A percentile compares a stretch with the other conserved stretches of the same genome.
Conservation (phyloP, 345 rosid genomes). For the Toxicodendron radicans region DNA sequence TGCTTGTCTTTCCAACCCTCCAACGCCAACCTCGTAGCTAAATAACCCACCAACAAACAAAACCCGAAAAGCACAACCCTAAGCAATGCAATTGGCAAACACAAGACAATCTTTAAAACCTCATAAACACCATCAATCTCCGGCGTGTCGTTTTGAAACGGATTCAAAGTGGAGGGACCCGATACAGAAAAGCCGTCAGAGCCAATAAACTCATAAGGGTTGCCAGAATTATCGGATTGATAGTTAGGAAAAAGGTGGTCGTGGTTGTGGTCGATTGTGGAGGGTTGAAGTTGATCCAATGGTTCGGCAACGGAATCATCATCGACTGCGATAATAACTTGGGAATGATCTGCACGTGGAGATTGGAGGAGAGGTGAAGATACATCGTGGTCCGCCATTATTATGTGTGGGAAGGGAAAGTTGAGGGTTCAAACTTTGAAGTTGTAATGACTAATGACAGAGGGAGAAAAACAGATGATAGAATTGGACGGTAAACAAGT, state of each 20-base stretch:
- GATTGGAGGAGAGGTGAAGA: slow-evolving; percentile 53
- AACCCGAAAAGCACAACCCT: slow-evolving; percentile 67
- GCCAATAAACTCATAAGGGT: slow-evolving; percentile 68
- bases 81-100: slow-evolving; percentile 64
- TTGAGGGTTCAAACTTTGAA: slow-evolving; percentile 2
- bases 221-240: slow-evolving; percentile 16
- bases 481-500: not conserved
- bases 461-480: not conserved
- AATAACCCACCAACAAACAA: slow-evolving; percentile 60
- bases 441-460: not conserved
- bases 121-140: slow-evolving; percentile 65
- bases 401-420: not conserved
- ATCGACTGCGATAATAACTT: slow-evolving; percentile 47
- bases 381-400: slow-evolving; percentile 61
- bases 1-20: slow-evolving; percentile 83
- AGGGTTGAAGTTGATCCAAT: slow-evolving; percentile 11
- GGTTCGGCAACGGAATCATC: slow-evolving; percentile 22
- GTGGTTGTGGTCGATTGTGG: slow-evolving; percentile 6
- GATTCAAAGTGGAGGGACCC: slow-evolving; percentile 55
- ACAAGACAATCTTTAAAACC: slow-evolving; percentile 58
- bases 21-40: slow-evolving; percentile 76
- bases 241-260: not conserved
- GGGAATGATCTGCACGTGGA: slow-evolving; percentile 44
- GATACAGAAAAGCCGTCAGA: slow-evolving; percentile 51
- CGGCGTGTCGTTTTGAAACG: slow-evolving; percentile 69